Percentiles rank a stretch among this genome's conserved stretches.
Conservation (phyloP, 108 stramenopile genomes). For the Ochromonas danica region DNA sequence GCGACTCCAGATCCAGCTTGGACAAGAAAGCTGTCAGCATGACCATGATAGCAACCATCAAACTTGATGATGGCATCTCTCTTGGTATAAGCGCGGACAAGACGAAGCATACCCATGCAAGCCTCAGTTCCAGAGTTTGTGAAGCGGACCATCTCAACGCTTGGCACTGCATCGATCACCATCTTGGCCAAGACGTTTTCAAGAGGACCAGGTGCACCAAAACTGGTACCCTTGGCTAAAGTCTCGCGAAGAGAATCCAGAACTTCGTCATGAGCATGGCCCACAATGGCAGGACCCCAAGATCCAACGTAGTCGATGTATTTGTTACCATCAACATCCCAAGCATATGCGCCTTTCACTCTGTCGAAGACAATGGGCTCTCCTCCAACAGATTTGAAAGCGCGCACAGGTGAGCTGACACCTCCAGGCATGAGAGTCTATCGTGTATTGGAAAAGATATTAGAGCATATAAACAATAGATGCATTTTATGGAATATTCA, state of each 20-base stretch:
- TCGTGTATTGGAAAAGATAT: neutral
- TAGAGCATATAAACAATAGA: neutral
- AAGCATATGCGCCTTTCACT: slow-evolving; percentile 97
- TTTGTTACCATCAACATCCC: slow-evolving; percentile 89
- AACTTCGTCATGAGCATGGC: slow-evolving; percentile 96
- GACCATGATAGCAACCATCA: slow-evolving; percentile 99
- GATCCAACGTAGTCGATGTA: slow-evolving; percentile 82
- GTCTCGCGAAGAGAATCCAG: slow-evolving; percentile 78
- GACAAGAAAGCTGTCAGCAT: slow-evolving; percentile 94
- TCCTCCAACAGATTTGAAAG: slow-evolving; percentile 96
- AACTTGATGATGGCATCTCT: slow-evolving; percentile 96
- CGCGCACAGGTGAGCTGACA: slow-evolving; percentile 93
- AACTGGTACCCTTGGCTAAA: slow-evolving; percentile 94
- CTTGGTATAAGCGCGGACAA: slow-evolving; percentile 87
- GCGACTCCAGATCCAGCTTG: slow-evolving; percentile 97
- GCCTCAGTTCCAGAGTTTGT: slow-evolving; percentile 98
- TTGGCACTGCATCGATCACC: slow-evolving; percentile 93
- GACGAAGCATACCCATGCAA: slow-evolving; percentile 98
- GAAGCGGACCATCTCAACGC: slow-evolving; percentile 99
- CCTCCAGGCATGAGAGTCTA: slow-evolving; percentile 90
- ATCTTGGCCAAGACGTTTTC: slow-evolving; percentile 94
- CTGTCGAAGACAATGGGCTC: slow-evolving; percentile 93
- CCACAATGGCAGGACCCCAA: slow-evolving; percentile 96
- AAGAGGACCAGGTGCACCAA: slow-evolving; percentile 88
- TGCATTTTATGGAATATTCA: slow-evolving; percentile 6